Percentiles rank a stretch among this genome's conserved stretches.
These are phyloP conservation scores for Orbilia blumenaviensis DNA, from an alignment of 2,329 filamentous ascomycete genomes.

Conservation along the genomic window DNA sequence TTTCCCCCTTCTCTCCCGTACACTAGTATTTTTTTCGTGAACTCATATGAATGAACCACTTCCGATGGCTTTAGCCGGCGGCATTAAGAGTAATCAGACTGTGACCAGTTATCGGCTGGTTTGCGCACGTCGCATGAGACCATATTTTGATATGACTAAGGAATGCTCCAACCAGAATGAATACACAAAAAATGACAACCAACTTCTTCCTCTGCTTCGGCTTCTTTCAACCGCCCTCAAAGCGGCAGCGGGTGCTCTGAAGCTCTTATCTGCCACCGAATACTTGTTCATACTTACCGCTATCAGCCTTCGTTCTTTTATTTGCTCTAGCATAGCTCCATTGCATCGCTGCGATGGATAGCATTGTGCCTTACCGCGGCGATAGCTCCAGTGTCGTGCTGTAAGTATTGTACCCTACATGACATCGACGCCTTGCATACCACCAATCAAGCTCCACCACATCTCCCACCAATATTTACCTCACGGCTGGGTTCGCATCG, in stretches of 20 bases:
- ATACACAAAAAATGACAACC: not conserved
- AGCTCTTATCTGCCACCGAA: not conserved
- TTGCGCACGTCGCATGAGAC: not conserved
- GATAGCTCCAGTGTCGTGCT: conserved; percentile 49
- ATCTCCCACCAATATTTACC: too few relatives aligned
- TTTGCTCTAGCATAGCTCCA: conserved; percentile 1
- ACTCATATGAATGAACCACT: too few relatives aligned
- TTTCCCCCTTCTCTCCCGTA: not conserved
- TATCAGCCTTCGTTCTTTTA: not conserved
- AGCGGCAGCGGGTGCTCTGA: conserved; percentile 1
- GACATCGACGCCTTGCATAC: conserved; percentile 8
- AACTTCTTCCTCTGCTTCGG: not conserved
- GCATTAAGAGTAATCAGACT: not conserved
- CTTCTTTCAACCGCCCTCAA: conserved; percentile 9
- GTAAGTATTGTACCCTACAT: conserved; percentile 23
- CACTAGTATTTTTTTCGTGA: too few relatives aligned
- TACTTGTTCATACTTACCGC: not conserved
- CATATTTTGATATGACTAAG: conserved; percentile 1
- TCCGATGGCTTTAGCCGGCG: not conserved
- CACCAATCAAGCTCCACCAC: conserved; percentile 51
- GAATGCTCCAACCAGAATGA: conserved; percentile 3
- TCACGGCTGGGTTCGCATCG: too few relatives aligned
- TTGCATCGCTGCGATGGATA: conserved; percentile 35
- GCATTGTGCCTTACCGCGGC: conserved; percentile 49
- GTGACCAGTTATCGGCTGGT: not conserved